These are phyloP conservation scores for Yarrowia yakushimensis DNA, from an alignment of 805 yeast species.

Conservation along the genomic window DNA sequence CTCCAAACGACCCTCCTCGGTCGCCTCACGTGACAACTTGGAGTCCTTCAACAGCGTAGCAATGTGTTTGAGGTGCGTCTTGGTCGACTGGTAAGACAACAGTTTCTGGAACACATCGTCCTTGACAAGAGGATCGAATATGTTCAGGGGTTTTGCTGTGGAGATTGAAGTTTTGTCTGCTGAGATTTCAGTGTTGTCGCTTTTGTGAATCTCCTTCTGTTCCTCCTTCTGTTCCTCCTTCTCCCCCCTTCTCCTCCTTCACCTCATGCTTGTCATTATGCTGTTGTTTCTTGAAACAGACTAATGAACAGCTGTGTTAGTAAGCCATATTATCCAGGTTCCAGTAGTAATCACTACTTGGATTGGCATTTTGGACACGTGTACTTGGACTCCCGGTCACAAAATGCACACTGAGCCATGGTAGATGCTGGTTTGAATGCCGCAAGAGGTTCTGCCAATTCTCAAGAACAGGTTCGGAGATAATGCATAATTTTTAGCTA, in stretches of 20 bases:
- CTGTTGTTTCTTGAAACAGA: not conserved
- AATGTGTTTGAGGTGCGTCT: conserved; percentile 12
- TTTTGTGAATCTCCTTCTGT: too few species aligned
- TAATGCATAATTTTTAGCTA: conserved; percentile 3
- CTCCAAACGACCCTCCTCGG: conserved; percentile 14
- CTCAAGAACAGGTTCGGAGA: not conserved
- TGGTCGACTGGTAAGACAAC: not conserved
- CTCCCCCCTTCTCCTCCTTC: not conserved
- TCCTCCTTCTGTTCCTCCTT: too few species aligned
- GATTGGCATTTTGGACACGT: conserved; percentile 16
- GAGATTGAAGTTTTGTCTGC: not conserved
- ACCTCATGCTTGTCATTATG: not conserved
- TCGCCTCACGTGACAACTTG: not conserved
- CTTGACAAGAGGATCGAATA: not conserved
- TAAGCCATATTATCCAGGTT: not conserved
- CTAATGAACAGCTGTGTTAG: conserved; percentile 22
- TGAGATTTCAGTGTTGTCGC: not conserved
- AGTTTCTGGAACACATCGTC: conserved; percentile 3
- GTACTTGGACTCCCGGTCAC: conserved; percentile 16
- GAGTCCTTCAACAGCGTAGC: conserved; percentile 10
- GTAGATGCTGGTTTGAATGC: too few species aligned
- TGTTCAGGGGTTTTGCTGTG: not conserved
- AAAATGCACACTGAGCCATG: conserved; percentile 12
- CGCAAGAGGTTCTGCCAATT: too few species aligned
- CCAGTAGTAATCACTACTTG: conserved; percentile 12